A percentile compares a stretch with the other conserved stretches of the same genome.
phyloP scores from a whole-genome alignment of 441 rosid species.

The Erysimum pusillum region DNA sequence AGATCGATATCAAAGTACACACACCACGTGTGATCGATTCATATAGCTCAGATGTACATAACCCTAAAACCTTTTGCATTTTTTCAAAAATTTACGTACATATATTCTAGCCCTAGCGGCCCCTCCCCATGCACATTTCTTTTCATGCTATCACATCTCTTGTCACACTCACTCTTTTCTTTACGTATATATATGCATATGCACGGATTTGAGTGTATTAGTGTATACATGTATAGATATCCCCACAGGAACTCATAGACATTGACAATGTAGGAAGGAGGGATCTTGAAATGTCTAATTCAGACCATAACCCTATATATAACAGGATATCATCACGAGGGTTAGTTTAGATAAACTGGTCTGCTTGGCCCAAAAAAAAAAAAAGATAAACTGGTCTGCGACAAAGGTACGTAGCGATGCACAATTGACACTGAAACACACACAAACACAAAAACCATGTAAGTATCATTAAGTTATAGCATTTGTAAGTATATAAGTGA shows the following conservation, averaged over 20 bases:
- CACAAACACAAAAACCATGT: slow-evolving; percentile 39
- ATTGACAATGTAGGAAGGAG: slow-evolving; percentile 35
- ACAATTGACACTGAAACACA: slow-evolving; percentile 47
- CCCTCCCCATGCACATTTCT: slow-evolving; percentile 48
- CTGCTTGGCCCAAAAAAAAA: too few relatives aligned
- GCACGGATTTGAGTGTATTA: slow-evolving; percentile 26
- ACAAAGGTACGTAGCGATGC: slow-evolving; percentile 30
- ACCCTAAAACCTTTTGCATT: slow-evolving; percentile 26
- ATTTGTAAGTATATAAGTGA: slow-evolving; percentile 42
- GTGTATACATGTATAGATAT: slow-evolving; percentile 27
- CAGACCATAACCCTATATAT: slow-evolving; percentile 37
- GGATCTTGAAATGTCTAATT: slow-evolving; percentile 38
- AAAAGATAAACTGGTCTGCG: too few relatives aligned
- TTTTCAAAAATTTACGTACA: slow-evolving; percentile 4
- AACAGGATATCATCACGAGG: slow-evolving; percentile 35
- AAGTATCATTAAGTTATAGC: slow-evolving; percentile 33
- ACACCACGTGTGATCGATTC: slow-evolving; percentile 38
- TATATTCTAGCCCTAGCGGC: slow-evolving; percentile 38
- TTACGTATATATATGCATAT: not conserved
- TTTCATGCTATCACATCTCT: slow-evolving; percentile 48
- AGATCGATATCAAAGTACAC: slow-evolving; percentile 10
- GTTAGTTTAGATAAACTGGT: slow-evolving; percentile 34
- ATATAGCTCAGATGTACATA: slow-evolving; percentile 35
- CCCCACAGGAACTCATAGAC: slow-evolving; percentile 42
- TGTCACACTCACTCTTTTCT: slow-evolving; percentile 35